phyloP scores from a whole-genome alignment of 345 rosid species.

The Brassica rapa region DNA sequence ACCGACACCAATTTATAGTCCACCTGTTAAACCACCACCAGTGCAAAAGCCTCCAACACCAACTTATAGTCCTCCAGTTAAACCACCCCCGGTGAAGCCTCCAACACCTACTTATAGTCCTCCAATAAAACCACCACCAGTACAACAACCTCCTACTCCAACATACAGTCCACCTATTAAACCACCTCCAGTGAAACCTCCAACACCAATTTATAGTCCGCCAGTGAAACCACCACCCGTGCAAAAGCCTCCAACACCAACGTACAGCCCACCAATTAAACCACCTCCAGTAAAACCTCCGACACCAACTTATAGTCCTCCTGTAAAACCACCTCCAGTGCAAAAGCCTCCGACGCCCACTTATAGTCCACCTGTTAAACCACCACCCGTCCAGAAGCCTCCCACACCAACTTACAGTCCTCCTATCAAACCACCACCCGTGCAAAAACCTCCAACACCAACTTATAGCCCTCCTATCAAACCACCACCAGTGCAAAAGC shows the following conservation, averaged over 20 bases:
- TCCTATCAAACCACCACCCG: neutral
- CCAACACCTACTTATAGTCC: constrained; percentile 20
- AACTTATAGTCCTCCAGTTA: neutral
- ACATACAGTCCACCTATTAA: neutral
- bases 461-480: neutral
- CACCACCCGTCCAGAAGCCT: constrained; percentile 10
- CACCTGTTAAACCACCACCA: neutral
- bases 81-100: constrained; percentile 2
- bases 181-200: constrained; percentile 17
- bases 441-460: constrained; percentile 24
- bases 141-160: constrained; percentile 12
- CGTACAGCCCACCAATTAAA: neutral
- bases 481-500: constrained; percentile 7
- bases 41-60: constrained; percentile 22
- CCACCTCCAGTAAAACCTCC: constrained; percentile 20
- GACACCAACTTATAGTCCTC: constrained; percentile 21
- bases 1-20: constrained; percentile 19
- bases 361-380: neutral
- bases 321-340: neutral
- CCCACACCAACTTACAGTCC: constrained; percentile 24
- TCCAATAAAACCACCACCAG: neutral
- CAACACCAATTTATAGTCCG: neutral
- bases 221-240: neutral
- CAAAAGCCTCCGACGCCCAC: constrained; percentile 8
- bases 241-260: constrained; percentile 7